These are phyloP conservation scores for Curvularia sp. DNA, from an alignment of 2,329 filamentous ascomycete species.

Conservation along the genomic window DNA sequence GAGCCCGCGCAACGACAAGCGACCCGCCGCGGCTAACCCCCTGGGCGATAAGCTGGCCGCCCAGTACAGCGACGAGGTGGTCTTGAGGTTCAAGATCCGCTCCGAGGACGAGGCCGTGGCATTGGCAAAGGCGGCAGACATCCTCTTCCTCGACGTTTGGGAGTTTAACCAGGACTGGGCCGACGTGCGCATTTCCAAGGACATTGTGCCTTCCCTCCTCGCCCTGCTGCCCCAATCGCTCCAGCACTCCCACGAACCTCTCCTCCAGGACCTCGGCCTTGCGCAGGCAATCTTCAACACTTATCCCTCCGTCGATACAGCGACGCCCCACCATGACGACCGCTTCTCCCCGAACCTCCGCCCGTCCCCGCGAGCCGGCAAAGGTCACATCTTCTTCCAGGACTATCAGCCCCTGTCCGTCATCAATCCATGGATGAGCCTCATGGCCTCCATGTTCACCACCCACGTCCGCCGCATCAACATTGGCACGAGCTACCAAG, in stretches of 20 bases:
- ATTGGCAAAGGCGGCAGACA: constrained; percentile 74
- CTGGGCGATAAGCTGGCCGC: constrained; percentile 43
- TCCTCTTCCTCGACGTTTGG: constrained; percentile 90
- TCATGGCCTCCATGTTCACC: constrained; percentile 89
- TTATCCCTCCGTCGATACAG: constrained; percentile 62
- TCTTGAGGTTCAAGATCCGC: constrained; percentile 84
- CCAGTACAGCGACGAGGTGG: constrained; percentile 79
- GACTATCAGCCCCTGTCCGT: constrained; percentile 90
- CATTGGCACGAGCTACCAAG: constrained; percentile 87
- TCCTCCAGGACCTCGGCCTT: constrained; percentile 76
- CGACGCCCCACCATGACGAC: constrained; percentile 36
- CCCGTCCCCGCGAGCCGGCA: constrained; percentile 51
- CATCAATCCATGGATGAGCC: constrained; percentile 88
- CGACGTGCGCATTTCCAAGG: constrained; percentile 79
- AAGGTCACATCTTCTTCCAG: constrained; percentile 77
- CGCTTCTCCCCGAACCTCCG: constrained; percentile 40
- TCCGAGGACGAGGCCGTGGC: constrained; percentile 71
- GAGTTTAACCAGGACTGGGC: constrained; percentile 81
- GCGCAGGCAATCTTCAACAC: constrained; percentile 78
- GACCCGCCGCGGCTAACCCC: constrained; percentile 1
- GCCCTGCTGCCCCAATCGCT: constrained; percentile 78
- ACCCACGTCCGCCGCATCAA: constrained; percentile 75
- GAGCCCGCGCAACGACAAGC: constrained; percentile 6
- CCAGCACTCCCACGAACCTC: constrained; percentile 71
- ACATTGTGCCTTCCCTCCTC: constrained; percentile 79